phyloP scores from a whole-genome alignment of 371 early-diverging fungal genomes.

The Syncephalastrum monosporum region DNA sequence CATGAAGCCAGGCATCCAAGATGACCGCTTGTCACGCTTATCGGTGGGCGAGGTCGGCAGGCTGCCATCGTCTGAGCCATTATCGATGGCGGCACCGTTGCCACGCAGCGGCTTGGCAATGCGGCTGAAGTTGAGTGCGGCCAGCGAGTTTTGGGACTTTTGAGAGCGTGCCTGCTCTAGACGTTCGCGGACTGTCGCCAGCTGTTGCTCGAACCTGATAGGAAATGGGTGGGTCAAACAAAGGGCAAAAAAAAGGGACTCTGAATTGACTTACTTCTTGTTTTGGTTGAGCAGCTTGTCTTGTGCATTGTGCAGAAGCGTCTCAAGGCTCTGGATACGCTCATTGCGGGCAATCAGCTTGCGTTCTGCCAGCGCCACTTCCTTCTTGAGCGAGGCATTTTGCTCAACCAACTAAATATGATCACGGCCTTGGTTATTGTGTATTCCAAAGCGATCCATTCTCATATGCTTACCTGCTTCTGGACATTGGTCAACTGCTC shows the following conservation, averaged over 20 bases:
- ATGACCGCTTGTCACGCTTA: conserved; percentile 33
- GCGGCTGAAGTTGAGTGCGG: conserved; percentile 77
- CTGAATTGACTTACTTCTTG: conserved; percentile 60
- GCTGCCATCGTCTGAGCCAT: conserved; percentile 11
- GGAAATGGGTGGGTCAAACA: neutral
- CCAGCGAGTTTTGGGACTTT: conserved; percentile 56
- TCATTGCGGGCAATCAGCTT: conserved; percentile 89
- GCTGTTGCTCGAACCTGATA: conserved; percentile 75
- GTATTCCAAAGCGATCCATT: neutral
- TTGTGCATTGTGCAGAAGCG: conserved; percentile 72
- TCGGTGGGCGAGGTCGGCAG: conserved; percentile 26
- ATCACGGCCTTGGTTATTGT: neutral
- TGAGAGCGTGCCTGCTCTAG: conserved; percentile 73
- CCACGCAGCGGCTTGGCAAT: conserved; percentile 95
- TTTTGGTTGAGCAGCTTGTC: conserved; percentile 75
- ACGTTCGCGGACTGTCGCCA: conserved; percentile 76
- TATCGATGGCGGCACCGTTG: conserved; percentile 52
- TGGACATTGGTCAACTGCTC: conserved; percentile 93
- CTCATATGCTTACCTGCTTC: conserved; percentile 58
- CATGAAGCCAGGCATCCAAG: conserved; percentile 42
- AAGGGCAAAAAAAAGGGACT: neutral
- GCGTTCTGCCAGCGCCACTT: conserved; percentile 83
- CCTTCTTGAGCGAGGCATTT: conserved; percentile 90
- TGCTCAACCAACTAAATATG: conserved; percentile 80
- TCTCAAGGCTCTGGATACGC: conserved; percentile 86